Percentiles rank a stretch among this genome's conserved stretches.
Evolutionary conservation across 75 land plant genomes (phyloP).

Genomic region (Pinus tabuliformis): DNA sequence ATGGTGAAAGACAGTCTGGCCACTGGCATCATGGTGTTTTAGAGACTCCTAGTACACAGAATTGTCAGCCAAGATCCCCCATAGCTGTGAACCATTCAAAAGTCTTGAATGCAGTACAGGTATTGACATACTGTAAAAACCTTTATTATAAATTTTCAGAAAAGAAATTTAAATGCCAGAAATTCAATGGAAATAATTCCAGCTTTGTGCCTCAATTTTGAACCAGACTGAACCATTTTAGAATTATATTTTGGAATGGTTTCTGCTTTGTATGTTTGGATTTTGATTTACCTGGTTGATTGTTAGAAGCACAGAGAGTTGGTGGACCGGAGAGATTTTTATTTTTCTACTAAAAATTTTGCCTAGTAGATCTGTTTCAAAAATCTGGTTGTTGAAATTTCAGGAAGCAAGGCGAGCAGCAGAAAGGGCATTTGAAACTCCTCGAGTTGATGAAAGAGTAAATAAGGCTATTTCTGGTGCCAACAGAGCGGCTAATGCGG

Average conservation of each 20-base stretch:
- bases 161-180: background rate
- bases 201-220: background rate
- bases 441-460: conserved; percentile 88
- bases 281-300: background rate
- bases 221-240: background rate
- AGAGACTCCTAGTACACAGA: conserved; percentile 41
- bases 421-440: conserved; percentile 63
- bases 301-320: background rate
- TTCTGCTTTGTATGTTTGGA: background rate
- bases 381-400: background rate
- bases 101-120: conserved; percentile 75
- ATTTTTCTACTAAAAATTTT: background rate
- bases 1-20: conserved; percentile 75
- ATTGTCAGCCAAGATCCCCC: conserved; percentile 32
- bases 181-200: background rate
- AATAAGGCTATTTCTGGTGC: conserved; percentile 83
- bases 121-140: conserved; percentile 7
- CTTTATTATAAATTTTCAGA: background rate
- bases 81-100: conserved; percentile 66
- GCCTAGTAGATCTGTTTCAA: conserved; percentile 5
- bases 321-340: no score
- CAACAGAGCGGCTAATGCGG: conserved; percentile 92
- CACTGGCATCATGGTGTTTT: conserved; percentile 65
- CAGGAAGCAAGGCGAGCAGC: conserved; percentile 94
- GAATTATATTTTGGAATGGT: background rate